Evolutionary conservation across 306 rosid genomes (phyloP), one percentile per base, ranked within the genome.

Genomic region (Citrullus amarus): DNA sequence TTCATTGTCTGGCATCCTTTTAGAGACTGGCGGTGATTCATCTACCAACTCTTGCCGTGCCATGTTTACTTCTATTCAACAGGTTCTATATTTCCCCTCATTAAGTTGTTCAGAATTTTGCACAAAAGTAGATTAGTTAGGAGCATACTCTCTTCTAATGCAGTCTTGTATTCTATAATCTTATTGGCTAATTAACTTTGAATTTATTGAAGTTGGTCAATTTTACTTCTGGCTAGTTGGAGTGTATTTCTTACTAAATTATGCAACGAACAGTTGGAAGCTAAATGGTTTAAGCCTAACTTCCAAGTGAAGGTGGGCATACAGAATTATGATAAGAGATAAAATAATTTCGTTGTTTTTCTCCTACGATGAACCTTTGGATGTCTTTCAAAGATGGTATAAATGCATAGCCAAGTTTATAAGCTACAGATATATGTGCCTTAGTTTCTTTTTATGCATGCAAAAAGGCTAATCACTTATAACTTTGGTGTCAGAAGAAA

Each of bases 21-120:
- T 32, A 32, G 36, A 32, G 36, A 32, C 36, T 32, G 0, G 36
- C 4, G 36, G 36, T 32, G 36, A 32, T 32, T 32, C 36, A 32
- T 32, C 36, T 32, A 32, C 36, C 36, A 32, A 32, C 36, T 32
- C 36, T 32, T 32, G 36, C 36, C 36, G 36, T 32, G 36, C 36
- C 36, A 32, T 32, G 36, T 32, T 0, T 63, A 67, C 81, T 67
- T 85, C 90, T 79, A 78, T 79, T 38, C 90, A 84, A 66, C 88
- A 90, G 99, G 99, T 91, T 62, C 58, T 59, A 9, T 12, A 32
- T 58, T 12, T 80, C 75, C 62, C 20, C 54, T 79, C 9, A 50
- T 20, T 12, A 65, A n/a, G 17, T 14, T 58, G 18, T 54, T 15
- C 67, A 62, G 13, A 77, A 39, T 9, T 28, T 77, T 77, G 36